phyloP scores from a whole-genome alignment of 805 yeast genomes.

The Candida namnaoensis region DNA sequence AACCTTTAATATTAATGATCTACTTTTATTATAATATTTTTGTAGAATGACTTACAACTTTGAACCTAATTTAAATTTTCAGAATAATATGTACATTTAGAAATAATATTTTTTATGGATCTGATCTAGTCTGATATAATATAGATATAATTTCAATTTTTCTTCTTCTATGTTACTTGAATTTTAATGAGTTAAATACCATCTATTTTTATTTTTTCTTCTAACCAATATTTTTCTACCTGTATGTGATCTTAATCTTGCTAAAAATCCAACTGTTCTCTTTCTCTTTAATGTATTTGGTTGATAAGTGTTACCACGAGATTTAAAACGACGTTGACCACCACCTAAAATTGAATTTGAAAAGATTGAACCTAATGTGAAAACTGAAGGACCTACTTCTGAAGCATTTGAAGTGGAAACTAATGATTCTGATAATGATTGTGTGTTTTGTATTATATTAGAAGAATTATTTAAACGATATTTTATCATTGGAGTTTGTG shows the following conservation, averaged over 20 bases:
- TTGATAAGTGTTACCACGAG: slow-evolving; percentile 92
- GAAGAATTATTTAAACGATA: slow-evolving; percentile 11
- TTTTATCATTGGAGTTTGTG: slow-evolving; percentile 9
- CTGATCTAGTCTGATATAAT: too few species aligned
- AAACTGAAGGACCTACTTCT: neutral
- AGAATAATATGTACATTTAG: too few species aligned
- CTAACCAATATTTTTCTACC: slow-evolving; percentile 76
- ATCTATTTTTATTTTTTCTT: slow-evolving; percentile 83
- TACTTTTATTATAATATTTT: too few species aligned
- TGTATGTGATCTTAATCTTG: slow-evolving; percentile 62
- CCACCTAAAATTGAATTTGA: slow-evolving; percentile 22
- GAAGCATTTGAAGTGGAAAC: neutral
- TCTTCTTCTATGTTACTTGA: too few species aligned
- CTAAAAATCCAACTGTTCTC: slow-evolving; percentile 83
- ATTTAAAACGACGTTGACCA: slow-evolving; percentile 63
- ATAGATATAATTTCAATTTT: too few species aligned
- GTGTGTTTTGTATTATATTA: slow-evolving; percentile 7
- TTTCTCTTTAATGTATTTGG: slow-evolving; percentile 89
- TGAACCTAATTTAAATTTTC: too few species aligned
- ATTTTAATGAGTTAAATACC: slow-evolving; percentile 75
- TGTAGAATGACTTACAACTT: too few species aligned
- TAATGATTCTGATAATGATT: slow-evolving; percentile 8
- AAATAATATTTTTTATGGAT: too few species aligned
- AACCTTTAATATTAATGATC: too few species aligned
- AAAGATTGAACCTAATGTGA: slow-evolving; percentile 14